phyloP scores from a whole-genome alignment of 352 stramenopile species.

The Pythium utonaiense region DNA sequence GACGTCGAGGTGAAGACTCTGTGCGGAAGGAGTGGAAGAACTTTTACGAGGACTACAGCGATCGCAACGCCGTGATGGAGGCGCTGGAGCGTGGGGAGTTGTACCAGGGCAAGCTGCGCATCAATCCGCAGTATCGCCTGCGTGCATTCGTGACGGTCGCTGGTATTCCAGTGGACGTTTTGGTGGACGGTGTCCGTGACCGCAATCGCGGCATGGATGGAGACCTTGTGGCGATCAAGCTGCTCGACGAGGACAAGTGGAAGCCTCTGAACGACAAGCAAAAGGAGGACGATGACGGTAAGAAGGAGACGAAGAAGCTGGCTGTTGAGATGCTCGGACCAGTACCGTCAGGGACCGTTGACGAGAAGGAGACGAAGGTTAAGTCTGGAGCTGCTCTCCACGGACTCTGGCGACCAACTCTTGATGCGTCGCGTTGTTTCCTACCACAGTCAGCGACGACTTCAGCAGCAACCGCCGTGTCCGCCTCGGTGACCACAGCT shows the following conservation, averaged over 20 bases:
- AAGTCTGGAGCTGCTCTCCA: constrained; percentile 3
- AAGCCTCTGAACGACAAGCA: constrained; percentile 33
- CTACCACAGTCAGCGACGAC: background rate
- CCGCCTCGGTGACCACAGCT: background rate
- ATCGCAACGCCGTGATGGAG: constrained; percentile 7
- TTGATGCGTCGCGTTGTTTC: constrained; percentile 21
- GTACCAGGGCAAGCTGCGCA: constrained; percentile 62
- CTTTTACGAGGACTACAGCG: constrained; percentile 20
- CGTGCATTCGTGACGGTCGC: constrained; percentile 80
- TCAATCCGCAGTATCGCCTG: constrained; percentile 69
- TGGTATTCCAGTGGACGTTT: constrained; percentile 66
- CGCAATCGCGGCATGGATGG: constrained; percentile 78
- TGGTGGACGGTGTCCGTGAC: constrained; percentile 65
- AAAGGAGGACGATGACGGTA: constrained; percentile 21
- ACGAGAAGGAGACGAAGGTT: background rate
- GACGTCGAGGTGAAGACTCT: background rate
- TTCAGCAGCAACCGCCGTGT: background rate
- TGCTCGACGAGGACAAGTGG: constrained; percentile 54
- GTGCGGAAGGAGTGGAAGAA: background rate
- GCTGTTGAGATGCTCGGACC: constrained; percentile 4
- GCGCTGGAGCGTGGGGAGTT: constrained; percentile 28
- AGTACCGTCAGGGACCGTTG: background rate
- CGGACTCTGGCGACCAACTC: constrained; percentile 18
- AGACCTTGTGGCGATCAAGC: constrained; percentile 70
- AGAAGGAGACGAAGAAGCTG: constrained; percentile 8